Percentiles rank a stretch among this genome's conserved stretches.
Evolutionary conservation across 2,329 filamentous ascomycete genomes (phyloP).

Genomic region (Fusarium continuum): DNA sequence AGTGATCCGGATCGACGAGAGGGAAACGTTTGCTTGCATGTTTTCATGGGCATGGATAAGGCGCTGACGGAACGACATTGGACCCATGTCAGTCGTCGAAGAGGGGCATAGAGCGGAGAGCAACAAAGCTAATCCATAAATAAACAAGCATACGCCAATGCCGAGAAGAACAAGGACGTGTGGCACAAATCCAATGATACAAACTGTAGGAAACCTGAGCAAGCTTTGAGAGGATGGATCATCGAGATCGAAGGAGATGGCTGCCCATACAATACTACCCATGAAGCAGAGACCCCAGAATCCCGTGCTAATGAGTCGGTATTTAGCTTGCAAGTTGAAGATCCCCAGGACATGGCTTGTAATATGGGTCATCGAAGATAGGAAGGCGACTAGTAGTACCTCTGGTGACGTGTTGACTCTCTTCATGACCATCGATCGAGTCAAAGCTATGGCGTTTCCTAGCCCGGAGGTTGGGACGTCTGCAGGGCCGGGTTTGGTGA

Average conservation of each 20-base stretch:
- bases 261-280: conserved; percentile 82
- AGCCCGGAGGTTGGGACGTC: conserved; percentile 37
- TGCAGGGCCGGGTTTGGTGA: conserved; percentile 58
- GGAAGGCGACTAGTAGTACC: conserved; percentile 82
- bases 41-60: conserved; percentile 80
- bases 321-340: conserved; percentile 79
- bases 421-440: conserved; percentile 74
- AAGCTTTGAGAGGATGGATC: conserved; percentile 71
- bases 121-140: conserved; percentile 80
- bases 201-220: conserved; percentile 90
- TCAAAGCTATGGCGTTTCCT: conserved; percentile 58
- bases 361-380: conserved; percentile 90
- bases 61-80: conserved; percentile 64
- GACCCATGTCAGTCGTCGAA: conserved; percentile 38
- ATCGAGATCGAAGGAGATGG: conserved; percentile 68
- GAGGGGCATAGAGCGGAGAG: conserved; percentile 68
- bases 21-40: conserved; percentile 89
- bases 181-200: conserved; percentile 92
- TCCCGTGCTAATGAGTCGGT: conserved; percentile 85
- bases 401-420: conserved; percentile 90
- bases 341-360: conserved; percentile 85
- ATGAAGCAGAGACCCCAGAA: conserved; percentile 94
- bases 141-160: conserved; percentile 76
- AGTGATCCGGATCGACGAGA: conserved; percentile 81
- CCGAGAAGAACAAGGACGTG: conserved; percentile 87